These are phyloP conservation scores for Symbiodinium natans DNA, from an alignment of 73 alveolate genomes.

Conservation along the genomic window DNA sequence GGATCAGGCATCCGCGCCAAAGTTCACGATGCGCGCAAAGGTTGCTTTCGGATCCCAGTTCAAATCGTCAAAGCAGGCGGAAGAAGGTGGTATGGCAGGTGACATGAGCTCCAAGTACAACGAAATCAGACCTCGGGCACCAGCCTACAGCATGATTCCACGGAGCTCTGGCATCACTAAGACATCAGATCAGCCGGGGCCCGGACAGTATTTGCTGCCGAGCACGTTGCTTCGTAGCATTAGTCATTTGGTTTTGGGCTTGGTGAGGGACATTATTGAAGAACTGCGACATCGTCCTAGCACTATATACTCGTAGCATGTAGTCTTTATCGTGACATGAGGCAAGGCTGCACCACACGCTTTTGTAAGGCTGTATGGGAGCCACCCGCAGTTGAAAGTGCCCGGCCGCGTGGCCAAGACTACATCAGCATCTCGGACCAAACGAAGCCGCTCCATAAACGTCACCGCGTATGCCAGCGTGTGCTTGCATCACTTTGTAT, in stretches of 20 bases:
- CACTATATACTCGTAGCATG: too few species aligned
- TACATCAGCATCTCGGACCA: background rate
- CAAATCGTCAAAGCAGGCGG: background rate
- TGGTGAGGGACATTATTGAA: too few species aligned
- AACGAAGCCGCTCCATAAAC: too few species aligned
- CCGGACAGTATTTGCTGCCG: slow-evolving; percentile 12
- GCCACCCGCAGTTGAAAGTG: slow-evolving; percentile 32
- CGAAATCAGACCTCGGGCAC: slow-evolving; percentile 7
- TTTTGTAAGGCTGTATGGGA: background rate
- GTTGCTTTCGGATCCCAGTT: slow-evolving; percentile 38
- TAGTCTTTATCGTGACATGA: too few species aligned
- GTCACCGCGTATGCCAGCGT: too few species aligned
- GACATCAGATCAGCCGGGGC: slow-evolving; percentile 26
- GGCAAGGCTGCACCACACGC: too few species aligned
- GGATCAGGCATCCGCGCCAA: slow-evolving; percentile 42
- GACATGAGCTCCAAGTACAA: slow-evolving; percentile 43
- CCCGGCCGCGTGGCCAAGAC: slow-evolving; percentile 34
- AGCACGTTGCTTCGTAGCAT: too few species aligned
- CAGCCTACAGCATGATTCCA: slow-evolving; percentile 2
- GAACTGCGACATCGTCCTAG: too few species aligned
- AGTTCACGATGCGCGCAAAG: slow-evolving; percentile 34
- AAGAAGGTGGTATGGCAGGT: slow-evolving; percentile 44
- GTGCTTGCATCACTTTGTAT: too few species aligned
- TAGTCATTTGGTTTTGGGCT: too few species aligned
- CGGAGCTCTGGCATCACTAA: slow-evolving; percentile 14